Conservation (phyloP, 2,329 filamentous ascomycete species). For the Hypocreales sp. region DNA sequence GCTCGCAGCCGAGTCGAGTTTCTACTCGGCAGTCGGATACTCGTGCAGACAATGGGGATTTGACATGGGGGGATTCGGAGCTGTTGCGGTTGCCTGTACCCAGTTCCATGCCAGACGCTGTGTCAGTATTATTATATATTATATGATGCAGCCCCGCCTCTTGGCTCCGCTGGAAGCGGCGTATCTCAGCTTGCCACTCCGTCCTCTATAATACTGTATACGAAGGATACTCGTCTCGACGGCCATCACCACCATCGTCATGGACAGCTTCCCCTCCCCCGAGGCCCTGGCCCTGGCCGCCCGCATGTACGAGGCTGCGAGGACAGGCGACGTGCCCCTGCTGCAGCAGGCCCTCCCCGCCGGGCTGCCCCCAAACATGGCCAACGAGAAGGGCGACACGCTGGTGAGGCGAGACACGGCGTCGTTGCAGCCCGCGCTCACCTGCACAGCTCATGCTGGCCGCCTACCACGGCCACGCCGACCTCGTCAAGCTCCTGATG, state of each 20-base stretch:
- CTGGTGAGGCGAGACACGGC: conserved; percentile 27
- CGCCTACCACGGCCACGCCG: conserved; percentile 50
- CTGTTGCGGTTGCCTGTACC: too few species aligned
- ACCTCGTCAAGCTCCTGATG: conserved; percentile 44
- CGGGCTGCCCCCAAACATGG: conserved; percentile 53
- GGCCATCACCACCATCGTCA: neutral
- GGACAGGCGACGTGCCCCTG: conserved; percentile 38
- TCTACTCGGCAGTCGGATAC: too few species aligned
- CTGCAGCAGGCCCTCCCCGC: conserved; percentile 49
- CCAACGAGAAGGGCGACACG: conserved; percentile 60
- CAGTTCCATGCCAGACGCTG: too few species aligned
- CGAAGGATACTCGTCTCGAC: too few species aligned
- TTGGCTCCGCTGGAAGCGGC: too few species aligned
- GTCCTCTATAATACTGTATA: too few species aligned
- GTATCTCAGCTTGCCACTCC: too few species aligned
- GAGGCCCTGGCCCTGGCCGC: conserved; percentile 51
- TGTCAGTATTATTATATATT: too few species aligned
- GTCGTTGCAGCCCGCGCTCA: neutral
- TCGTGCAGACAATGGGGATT: too few species aligned
- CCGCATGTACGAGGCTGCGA: conserved; percentile 52
- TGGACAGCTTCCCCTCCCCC: conserved; percentile 14
- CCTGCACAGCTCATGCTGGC: conserved; percentile 49
- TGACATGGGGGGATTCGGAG: too few species aligned
- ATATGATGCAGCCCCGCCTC: too few species aligned
- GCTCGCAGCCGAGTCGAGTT: too few species aligned